phyloP scores from a whole-genome alignment of 2,329 filamentous ascomycete species.

The Hysterium pulicare region DNA sequence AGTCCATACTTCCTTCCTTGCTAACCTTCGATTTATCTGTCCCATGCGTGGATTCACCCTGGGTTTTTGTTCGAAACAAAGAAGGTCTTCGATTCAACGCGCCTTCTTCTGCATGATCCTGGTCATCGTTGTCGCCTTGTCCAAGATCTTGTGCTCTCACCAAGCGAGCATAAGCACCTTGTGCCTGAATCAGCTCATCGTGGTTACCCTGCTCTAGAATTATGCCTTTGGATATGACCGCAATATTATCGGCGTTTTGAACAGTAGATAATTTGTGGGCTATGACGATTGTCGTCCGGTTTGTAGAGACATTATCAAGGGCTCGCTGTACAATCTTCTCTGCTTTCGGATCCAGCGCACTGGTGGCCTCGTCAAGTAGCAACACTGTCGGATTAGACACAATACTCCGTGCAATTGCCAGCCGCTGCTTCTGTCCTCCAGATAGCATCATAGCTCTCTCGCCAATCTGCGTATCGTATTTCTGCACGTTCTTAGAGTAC shows the following conservation, averaged over 20 bases:
- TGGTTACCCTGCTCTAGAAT: slow-evolving; percentile 89
- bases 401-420: slow-evolving; percentile 82
- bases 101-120: slow-evolving; percentile 2
- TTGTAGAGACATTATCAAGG: slow-evolving; percentile 74
- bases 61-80: slow-evolving; percentile 27
- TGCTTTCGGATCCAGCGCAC: slow-evolving; percentile 84
- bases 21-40: slow-evolving; percentile 18
- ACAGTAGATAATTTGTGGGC: slow-evolving; percentile 90
- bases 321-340: slow-evolving; percentile 90
- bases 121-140: slow-evolving; percentile 8
- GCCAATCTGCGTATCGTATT: slow-evolving; percentile 83
- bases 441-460: slow-evolving; percentile 85
- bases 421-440: slow-evolving; percentile 90
- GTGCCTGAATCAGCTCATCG: slow-evolving; percentile 65
- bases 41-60: slow-evolving; percentile 18
- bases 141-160: slow-evolving; percentile 81
- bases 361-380: slow-evolving; percentile 87
- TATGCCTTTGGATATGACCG: slow-evolving; percentile 74
- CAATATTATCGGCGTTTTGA: slow-evolving; percentile 85
- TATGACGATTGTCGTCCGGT: slow-evolving; percentile 87
- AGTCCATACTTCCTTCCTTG: slow-evolving; percentile 24
- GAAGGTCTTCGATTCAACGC: slow-evolving; percentile 10
- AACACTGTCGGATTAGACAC: slow-evolving; percentile 85
- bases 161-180: slow-evolving; percentile 73
- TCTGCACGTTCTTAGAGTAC: slow-evolving; percentile 7